These are phyloP conservation scores for Stentor coeruleus DNA, from an alignment of 73 alveolate genomes.

Conservation along the genomic window DNA sequence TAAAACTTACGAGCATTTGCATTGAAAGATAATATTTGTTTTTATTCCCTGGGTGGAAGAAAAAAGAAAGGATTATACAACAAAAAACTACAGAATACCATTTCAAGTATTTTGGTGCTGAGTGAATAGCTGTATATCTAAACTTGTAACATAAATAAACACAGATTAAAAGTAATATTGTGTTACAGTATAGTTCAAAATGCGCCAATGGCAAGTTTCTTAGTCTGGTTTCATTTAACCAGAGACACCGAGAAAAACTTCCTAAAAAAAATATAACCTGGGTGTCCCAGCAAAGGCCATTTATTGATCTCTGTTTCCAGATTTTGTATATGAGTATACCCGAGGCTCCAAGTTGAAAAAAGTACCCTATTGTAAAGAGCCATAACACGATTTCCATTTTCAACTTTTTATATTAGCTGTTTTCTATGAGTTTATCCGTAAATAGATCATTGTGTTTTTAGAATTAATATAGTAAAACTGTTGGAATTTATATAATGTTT, in stretches of 20 bases:
- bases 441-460: background rate
- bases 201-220: constrained; percentile 31
- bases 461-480: too few species aligned
- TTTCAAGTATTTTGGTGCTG: constrained; percentile 15
- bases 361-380: constrained; percentile 47
- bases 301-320: constrained; percentile 38
- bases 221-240: constrained; percentile 52
- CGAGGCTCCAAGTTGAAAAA: constrained; percentile 37
- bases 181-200: constrained; percentile 38
- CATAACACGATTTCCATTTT: constrained; percentile 35
- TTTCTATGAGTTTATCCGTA: background rate
- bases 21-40: constrained; percentile 34
- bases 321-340: constrained; percentile 48
- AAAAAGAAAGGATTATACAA: constrained; percentile 29
- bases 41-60: constrained; percentile 57
- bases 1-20: constrained; percentile 58
- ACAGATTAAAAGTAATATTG: constrained; percentile 32
- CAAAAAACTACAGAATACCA: background rate
- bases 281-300: constrained; percentile 53
- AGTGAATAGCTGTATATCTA: background rate
- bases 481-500: too few species aligned
- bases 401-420: constrained; percentile 25
- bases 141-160: constrained; percentile 33
- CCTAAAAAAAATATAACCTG: constrained; percentile 38
- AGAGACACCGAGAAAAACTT: constrained; percentile 36